phyloP scores from a whole-genome alignment of 73 alveolate species.

The Effrenium voratum region DNA sequence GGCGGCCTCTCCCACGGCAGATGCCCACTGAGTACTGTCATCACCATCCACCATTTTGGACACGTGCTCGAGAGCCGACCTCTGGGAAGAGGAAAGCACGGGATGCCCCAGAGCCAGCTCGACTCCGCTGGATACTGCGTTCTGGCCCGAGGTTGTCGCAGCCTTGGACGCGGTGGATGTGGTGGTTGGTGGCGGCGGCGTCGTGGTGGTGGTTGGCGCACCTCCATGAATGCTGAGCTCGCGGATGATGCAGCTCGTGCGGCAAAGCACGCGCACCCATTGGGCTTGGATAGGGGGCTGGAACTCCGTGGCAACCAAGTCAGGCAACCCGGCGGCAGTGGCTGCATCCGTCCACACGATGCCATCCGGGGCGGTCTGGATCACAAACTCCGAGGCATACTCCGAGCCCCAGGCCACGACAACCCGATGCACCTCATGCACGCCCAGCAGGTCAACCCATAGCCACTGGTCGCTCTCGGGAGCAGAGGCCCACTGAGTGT shows the following conservation, averaged over 20 bases:
- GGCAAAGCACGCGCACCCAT: slow-evolving; percentile 42
- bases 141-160: too few species aligned
- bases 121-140: too few species aligned
- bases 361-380: slow-evolving; percentile 45
- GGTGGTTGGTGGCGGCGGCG: background rate
- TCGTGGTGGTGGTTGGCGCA: background rate
- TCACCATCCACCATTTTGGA: background rate
- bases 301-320: slow-evolving; percentile 11
- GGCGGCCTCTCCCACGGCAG: slow-evolving; percentile 11
- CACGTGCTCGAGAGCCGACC: background rate
- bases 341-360: slow-evolving; percentile 31
- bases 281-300: background rate
- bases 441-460: slow-evolving; percentile 46
- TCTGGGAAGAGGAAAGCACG: background rate
- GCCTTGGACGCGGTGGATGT: too few species aligned
- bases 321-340: background rate
- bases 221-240: slow-evolving; percentile 51
- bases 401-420: background rate
- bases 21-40: background rate
- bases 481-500: slow-evolving; percentile 57
- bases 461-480: slow-evolving; percentile 28
- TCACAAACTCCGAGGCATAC: background rate
- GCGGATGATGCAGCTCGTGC: slow-evolving; percentile 11
- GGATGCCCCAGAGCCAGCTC: background rate
- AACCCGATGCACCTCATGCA: slow-evolving; percentile 4